Evolutionary conservation across 2,329 filamentous ascomycete genomes (phyloP).

Genomic region (Talaromyces islandicus): DNA sequence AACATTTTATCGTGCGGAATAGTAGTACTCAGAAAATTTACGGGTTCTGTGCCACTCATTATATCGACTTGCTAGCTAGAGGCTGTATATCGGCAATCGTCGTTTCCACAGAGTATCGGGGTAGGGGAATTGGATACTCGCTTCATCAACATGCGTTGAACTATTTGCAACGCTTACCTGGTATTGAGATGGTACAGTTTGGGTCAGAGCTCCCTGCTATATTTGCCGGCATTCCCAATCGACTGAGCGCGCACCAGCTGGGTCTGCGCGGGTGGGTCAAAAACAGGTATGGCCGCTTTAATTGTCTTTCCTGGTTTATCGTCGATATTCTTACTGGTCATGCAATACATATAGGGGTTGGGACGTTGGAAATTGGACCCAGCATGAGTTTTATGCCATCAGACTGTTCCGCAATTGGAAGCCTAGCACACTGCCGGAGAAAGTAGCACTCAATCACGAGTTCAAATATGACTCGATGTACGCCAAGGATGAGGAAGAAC

Average conservation of each 20-base stretch:
- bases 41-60: conserved; percentile 10
- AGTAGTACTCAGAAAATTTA: conserved; percentile 9
- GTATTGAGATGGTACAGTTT: conserved; percentile 6
- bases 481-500: conserved; percentile 5
- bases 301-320: background rate
- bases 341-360: background rate
- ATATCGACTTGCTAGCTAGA: conserved; percentile 1
- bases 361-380: conserved; percentile 10
- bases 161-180: conserved; percentile 1
- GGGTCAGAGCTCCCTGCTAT: conserved; percentile 8
- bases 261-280: conserved; percentile 8
- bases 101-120: conserved; percentile 5
- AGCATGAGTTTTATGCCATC: conserved; percentile 6
- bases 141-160: conserved; percentile 8
- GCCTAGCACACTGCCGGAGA: background rate
- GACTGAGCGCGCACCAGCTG: conserved; percentile 8
- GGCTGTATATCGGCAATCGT: conserved; percentile 9
- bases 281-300: conserved; percentile 2
- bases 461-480: conserved; percentile 4
- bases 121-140: conserved; percentile 8
- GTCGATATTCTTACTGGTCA: background rate
- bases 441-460: background rate
- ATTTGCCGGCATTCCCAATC: conserved; percentile 8
- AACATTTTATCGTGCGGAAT: conserved; percentile 8
- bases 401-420: background rate